Evolutionary conservation across 176 grass and related monocot genomes (phyloP).

Genomic region (Carex parvula): DNA sequence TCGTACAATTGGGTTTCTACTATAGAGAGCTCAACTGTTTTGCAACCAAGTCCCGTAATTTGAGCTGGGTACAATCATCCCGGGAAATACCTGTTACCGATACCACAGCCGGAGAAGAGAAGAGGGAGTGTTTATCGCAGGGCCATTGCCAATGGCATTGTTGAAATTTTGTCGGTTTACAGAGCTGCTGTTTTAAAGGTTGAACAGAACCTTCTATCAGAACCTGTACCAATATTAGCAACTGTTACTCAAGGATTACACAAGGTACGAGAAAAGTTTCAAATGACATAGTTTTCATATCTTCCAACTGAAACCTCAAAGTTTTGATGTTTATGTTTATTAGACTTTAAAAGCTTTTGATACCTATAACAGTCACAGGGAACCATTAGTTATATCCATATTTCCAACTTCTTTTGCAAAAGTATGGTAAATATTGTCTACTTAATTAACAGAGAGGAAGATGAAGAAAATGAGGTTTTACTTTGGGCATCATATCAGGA

Average conservation of each 20-base stretch:
- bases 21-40: slow-evolving; percentile 86
- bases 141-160: slow-evolving; percentile 91
- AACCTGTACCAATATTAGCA: slow-evolving; percentile 83
- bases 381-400: not conserved
- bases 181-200: slow-evolving; percentile 89
- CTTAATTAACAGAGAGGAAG: not conserved
- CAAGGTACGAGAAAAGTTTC: slow-evolving; percentile 41
- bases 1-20: slow-evolving; percentile 80
- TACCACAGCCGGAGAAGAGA: slow-evolving; percentile 38
- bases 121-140: slow-evolving; percentile 80
- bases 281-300: not conserved
- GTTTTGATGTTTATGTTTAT: not conserved
- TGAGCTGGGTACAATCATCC: slow-evolving; percentile 72
- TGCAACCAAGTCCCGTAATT: slow-evolving; percentile 65
- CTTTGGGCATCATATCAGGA: not conserved
- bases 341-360: not conserved
- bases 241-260: slow-evolving; percentile 74
- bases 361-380: not conserved
- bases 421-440: not conserved
- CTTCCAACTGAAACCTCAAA: not conserved
- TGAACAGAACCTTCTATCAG: slow-evolving; percentile 87
- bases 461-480: not conserved
- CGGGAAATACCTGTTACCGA: slow-evolving; percentile 40
- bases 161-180: slow-evolving; percentile 88
- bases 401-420: not conserved